phyloP scores from a whole-genome alignment of 352 stramenopile genomes.

The Paralagenidium karlingii region DNA sequence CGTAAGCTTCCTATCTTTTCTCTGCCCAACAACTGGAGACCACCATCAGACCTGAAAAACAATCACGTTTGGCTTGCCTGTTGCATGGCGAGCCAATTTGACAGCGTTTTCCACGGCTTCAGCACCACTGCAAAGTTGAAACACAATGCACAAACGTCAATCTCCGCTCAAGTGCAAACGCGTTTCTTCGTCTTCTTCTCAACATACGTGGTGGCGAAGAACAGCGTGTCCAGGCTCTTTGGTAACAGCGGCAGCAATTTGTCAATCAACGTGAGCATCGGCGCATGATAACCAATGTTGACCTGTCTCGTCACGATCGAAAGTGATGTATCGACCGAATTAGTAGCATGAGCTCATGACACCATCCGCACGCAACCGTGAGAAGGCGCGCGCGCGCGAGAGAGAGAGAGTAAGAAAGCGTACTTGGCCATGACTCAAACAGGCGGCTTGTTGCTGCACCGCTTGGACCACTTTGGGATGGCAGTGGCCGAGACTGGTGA shows the following conservation, averaged over 20 bases:
- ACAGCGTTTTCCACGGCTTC: conserved; percentile 89
- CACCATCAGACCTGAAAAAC: conserved; percentile 50
- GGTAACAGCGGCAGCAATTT: conserved; percentile 63
- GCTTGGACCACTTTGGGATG: conserved; percentile 86
- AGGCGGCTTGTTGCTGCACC: conserved; percentile 81
- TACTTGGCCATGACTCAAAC: conserved; percentile 78
- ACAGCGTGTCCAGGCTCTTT: conserved; percentile 79
- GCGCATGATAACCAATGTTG: conserved; percentile 88
- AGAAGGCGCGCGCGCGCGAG: no score
- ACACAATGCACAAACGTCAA: neutral
- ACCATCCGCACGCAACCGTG: no score
- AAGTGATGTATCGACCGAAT: neutral
- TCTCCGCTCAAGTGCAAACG: neutral
- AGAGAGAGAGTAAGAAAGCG: neutral
- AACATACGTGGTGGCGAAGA: conserved; percentile 69
- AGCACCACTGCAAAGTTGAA: conserved; percentile 40
- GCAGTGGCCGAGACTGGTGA: conserved; percentile 87
- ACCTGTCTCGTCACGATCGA: conserved; percentile 12
- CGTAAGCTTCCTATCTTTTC: conserved; percentile 1
- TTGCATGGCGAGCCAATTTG: conserved; percentile 86
- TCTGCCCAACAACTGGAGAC: neutral
- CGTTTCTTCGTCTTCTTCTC: neutral
- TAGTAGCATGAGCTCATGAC: no score
- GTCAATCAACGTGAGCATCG: conserved; percentile 85
- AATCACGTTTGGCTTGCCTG: conserved; percentile 83